Evolutionary conservation across 2,329 filamentous ascomycete species (phyloP).

Genomic region (Aspergillus quadrilineatus): DNA sequence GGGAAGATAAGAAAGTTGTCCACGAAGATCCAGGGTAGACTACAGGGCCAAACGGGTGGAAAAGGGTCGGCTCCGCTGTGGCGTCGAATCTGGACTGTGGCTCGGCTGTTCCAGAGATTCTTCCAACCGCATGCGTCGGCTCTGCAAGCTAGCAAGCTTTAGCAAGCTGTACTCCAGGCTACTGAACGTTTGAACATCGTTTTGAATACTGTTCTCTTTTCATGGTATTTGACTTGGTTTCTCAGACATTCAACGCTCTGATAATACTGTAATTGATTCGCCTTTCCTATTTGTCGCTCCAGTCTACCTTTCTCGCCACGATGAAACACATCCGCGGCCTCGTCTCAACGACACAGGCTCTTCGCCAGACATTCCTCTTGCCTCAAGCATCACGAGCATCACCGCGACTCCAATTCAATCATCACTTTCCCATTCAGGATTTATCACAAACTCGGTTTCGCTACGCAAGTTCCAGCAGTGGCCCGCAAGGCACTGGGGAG

Average conservation of each 20-base stretch:
- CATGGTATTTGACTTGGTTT: neutral
- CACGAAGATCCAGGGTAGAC: neutral
- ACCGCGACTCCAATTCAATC: slow-evolving; percentile 17
- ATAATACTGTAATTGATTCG: neutral
- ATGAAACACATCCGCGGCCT: slow-evolving; percentile 38
- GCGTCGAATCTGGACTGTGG: slow-evolving; percentile 14
- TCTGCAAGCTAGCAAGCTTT: neutral
- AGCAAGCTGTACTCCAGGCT: neutral
- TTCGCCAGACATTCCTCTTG: slow-evolving; percentile 31
- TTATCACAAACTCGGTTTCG: slow-evolving; percentile 21
- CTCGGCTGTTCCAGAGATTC: slow-evolving; percentile 14
- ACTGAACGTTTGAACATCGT: neutral
- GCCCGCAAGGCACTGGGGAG: slow-evolving; percentile 8
- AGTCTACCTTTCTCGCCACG: neutral
- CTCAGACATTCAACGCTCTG: no score
- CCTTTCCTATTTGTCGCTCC: neutral
- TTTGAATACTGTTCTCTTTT: neutral
- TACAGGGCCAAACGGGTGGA: slow-evolving; percentile 11
- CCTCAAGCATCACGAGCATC: slow-evolving; percentile 19
- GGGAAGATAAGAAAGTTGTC: slow-evolving; percentile 22
- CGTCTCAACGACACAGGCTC: slow-evolving; percentile 32
- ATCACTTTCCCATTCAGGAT: slow-evolving; percentile 10
- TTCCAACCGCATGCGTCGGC: slow-evolving; percentile 13
- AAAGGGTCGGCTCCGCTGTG: slow-evolving; percentile 18
- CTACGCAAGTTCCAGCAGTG: neutral